These are phyloP conservation scores for Botrytis elliptica DNA, from an alignment of 2,329 filamentous ascomycete genomes.

Conservation along the genomic window DNA sequence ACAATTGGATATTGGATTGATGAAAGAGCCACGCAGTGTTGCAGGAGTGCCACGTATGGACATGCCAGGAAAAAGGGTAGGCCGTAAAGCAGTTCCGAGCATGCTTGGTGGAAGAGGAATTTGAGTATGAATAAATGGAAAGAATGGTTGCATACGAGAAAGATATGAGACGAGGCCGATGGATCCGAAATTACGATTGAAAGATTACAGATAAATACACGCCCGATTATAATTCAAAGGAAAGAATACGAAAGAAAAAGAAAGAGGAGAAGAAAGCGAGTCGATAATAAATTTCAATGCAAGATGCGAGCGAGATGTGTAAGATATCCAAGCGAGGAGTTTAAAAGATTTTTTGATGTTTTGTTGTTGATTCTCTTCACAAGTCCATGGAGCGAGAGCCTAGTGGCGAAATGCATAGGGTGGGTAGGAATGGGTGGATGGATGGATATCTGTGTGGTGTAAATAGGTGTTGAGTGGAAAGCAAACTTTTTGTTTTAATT, in stretches of 20 bases:
- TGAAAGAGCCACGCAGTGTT: conserved; percentile 89
- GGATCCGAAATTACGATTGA: conserved; percentile 7
- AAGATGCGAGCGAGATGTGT: conserved; percentile 14
- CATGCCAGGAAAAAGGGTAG: conserved; percentile 37
- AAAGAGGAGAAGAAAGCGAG: not conserved
- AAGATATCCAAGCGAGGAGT: conserved; percentile 18
- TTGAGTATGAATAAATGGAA: conserved; percentile 1
- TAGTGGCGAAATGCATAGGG: conserved; percentile 11
- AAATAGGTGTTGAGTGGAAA: conserved; percentile 5
- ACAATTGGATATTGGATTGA: conserved; percentile 79
- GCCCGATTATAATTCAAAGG: not conserved
- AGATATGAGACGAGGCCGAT: not conserved
- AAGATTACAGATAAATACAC: conserved; percentile 10
- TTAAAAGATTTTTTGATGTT: conserved; percentile 10
- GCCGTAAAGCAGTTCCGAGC: conserved; percentile 41
- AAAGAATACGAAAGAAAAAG: not conserved
- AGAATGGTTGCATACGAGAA: not conserved
- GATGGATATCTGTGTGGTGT: conserved; percentile 7
- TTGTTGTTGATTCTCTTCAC: not conserved
- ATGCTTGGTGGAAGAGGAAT: conserved; percentile 31
- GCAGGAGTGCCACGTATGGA: conserved; percentile 73
- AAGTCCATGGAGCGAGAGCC: conserved; percentile 6
- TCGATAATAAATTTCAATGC: conserved; percentile 4
- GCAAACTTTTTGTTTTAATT: not conserved
- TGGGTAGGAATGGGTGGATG: not conserved